Evolutionary conservation across 2,329 filamentous ascomycete genomes (phyloP).

Genomic region (Ceratocystiopsis sp.): DNA sequence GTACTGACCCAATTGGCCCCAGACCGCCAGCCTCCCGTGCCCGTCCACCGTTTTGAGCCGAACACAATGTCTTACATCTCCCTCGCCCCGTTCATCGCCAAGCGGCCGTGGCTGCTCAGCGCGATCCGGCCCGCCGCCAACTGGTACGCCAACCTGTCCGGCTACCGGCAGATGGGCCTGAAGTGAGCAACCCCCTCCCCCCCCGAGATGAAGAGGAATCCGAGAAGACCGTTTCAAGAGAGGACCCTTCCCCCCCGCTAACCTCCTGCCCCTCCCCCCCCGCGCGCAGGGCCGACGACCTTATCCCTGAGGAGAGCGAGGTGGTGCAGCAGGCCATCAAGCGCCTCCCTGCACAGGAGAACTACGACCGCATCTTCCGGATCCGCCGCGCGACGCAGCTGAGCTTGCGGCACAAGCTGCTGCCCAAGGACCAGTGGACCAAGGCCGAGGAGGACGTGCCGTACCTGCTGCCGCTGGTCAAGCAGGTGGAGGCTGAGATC

Average conservation of each 20-base stretch:
- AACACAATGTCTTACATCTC: constrained; percentile 3
- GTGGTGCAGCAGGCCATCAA: constrained; percentile 72
- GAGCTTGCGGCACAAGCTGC: constrained; percentile 45
- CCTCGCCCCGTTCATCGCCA: constrained; percentile 41
- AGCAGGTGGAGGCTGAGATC: constrained; percentile 29
- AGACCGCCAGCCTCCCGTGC: too few species aligned
- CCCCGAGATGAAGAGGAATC: too few species aligned
- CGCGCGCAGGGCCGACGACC: constrained; percentile 66
- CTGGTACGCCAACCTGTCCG: constrained; percentile 80
- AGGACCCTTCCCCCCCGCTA: too few species aligned
- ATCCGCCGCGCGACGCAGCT: constrained; percentile 85
- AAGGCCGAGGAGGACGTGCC: constrained; percentile 38
- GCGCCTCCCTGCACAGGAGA: constrained; percentile 76
- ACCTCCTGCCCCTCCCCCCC: neutral
- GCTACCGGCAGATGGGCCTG: constrained; percentile 12
- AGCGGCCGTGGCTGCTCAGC: constrained; percentile 71
- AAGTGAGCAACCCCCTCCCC: constrained; percentile 7
- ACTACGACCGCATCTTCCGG: constrained; percentile 95
- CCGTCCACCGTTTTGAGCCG: too few species aligned
- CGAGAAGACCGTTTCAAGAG: too few species aligned
- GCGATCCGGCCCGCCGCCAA: constrained; percentile 66
- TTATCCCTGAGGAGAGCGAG: constrained; percentile 87
- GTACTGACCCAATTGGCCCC: too few species aligned
- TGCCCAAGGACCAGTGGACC: constrained; percentile 45
- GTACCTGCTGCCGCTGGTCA: constrained; percentile 36